Conservation (phyloP, 2,329 filamentous ascomycete genomes). For the Cercospora zeae-maydis region DNA sequence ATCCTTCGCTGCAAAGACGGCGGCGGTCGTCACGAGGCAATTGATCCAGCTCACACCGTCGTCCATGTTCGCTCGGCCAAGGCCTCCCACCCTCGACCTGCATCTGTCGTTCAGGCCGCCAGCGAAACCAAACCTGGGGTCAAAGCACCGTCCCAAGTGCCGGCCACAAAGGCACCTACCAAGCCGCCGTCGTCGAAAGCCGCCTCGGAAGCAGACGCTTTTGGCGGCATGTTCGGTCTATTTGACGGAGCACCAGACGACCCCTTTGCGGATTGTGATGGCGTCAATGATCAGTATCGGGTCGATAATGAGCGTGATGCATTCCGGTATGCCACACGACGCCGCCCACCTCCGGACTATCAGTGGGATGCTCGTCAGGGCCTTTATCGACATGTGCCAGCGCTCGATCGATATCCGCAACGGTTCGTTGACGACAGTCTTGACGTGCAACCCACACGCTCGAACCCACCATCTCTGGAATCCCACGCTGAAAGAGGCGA, state of each 20-base stretch:
- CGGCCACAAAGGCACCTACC: conserved; percentile 9
- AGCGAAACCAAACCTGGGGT: conserved; percentile 3
- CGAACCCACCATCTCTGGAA: background rate
- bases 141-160: conserved; percentile 15
- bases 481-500: conserved; percentile 2
- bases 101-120: background rate
- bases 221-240: conserved; percentile 31
- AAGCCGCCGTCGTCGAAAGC: conserved; percentile 20
- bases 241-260: conserved; percentile 37
- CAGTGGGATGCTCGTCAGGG: conserved; percentile 7
- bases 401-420: background rate
- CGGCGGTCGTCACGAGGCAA: background rate
- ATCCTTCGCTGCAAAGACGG: conserved; percentile 42
- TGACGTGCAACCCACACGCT: conserved; percentile 3
- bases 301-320: background rate
- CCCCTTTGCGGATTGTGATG: conserved; percentile 6
- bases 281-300: conserved; percentile 7
- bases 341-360: conserved; percentile 2
- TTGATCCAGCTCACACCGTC: conserved; percentile 8
- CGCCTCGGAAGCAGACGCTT: conserved; percentile 10
- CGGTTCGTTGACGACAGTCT: background rate
- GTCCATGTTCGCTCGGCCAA: background rate
- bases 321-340: background rate
- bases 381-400: conserved; percentile 2
- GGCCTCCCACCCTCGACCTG: background rate